These are phyloP conservation scores for Sphagnum tenellum DNA, from an alignment of 225 moss, liverwort and hornwort genomes.

Conservation along the genomic window DNA sequence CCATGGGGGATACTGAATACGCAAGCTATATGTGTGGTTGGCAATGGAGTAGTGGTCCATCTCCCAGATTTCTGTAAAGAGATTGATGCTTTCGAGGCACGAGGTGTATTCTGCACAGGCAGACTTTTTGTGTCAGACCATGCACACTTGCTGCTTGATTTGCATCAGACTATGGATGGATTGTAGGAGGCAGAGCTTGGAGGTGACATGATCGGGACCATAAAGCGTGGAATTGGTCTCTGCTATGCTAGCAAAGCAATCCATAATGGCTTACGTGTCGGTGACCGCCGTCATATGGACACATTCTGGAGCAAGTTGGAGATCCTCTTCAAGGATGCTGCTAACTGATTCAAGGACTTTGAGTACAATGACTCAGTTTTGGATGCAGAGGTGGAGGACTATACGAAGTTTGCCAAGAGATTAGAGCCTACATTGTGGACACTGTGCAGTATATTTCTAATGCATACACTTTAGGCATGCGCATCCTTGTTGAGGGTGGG, in stretches of 20 bases:
- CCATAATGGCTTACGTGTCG: slow-evolving; percentile 84
- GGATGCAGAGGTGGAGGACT: slow-evolving; percentile 77
- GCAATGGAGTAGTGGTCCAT: slow-evolving; percentile 96
- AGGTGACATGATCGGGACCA: slow-evolving; percentile 87
- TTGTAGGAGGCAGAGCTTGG: slow-evolving; percentile 77
- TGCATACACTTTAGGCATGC: slow-evolving; percentile 63
- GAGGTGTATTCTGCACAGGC: slow-evolving; percentile 65
- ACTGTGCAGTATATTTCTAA: slow-evolving; percentile 75
- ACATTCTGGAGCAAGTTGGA: slow-evolving; percentile 75
- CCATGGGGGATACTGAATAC: slow-evolving; percentile 90
- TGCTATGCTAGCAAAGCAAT: slow-evolving; percentile 94
- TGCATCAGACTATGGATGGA: slow-evolving; percentile 73
- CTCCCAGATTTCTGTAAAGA: slow-evolving; percentile 92
- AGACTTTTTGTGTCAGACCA: slow-evolving; percentile 87
- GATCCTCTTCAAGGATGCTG: slow-evolving; percentile 68
- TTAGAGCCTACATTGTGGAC: slow-evolving; percentile 69
- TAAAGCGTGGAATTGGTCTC: slow-evolving; percentile 93
- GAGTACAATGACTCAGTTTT: slow-evolving; percentile 45
- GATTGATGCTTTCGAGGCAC: slow-evolving; percentile 60
- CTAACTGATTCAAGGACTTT: slow-evolving; percentile 62
- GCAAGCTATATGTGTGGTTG: slow-evolving; percentile 79
- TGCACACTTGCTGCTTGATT: slow-evolving; percentile 76
- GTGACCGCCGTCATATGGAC: slow-evolving; percentile 69
- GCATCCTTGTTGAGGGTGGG: slow-evolving; percentile 88
- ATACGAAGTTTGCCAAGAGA: slow-evolving; percentile 54